These are phyloP conservation scores for Lachnellula suecica DNA, from an alignment of 2,329 filamentous ascomycete genomes.

Conservation along the genomic window DNA sequence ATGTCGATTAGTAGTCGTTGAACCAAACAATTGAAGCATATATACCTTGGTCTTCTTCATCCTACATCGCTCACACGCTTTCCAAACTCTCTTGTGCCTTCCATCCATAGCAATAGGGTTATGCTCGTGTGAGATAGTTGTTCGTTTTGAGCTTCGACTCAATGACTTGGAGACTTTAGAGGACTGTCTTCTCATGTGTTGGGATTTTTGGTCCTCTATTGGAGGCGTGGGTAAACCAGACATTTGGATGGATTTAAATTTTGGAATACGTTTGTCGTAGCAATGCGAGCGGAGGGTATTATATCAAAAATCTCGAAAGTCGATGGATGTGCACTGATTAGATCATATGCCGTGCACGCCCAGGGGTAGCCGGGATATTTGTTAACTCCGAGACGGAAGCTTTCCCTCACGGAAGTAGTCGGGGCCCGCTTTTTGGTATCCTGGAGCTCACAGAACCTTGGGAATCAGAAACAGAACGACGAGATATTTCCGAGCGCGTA, in stretches of 20 bases:
- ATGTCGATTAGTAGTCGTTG: slow-evolving; percentile 4
- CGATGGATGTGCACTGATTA: slow-evolving; percentile 15
- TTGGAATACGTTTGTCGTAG: background rate
- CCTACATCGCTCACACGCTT: slow-evolving; percentile 64
- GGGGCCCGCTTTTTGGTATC: slow-evolving; percentile 11
- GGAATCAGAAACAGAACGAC: too few relatives aligned
- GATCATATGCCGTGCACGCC: slow-evolving; percentile 18
- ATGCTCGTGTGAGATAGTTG: slow-evolving; percentile 26
- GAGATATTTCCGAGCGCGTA: too few relatives aligned
- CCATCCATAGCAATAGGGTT: slow-evolving; percentile 47
- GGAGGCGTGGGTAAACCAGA: slow-evolving; percentile 22
- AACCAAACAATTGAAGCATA: background rate
- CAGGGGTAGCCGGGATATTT: slow-evolving; percentile 15
- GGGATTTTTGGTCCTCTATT: slow-evolving; percentile 20
- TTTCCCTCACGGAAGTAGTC: slow-evolving; percentile 9
- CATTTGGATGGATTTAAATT: slow-evolving; percentile 4
- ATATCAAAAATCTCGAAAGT: slow-evolving; percentile 11
- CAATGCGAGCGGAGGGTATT: slow-evolving; percentile 1
- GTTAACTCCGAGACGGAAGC: slow-evolving; percentile 24
- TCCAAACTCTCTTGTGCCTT: slow-evolving; percentile 65
- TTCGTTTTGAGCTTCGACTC: slow-evolving; percentile 21
- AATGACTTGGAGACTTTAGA: slow-evolving; percentile 23
- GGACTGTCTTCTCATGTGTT: slow-evolving; percentile 14
- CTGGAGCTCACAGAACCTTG: slow-evolving; percentile 6
- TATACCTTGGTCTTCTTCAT: slow-evolving; percentile 70